Evolutionary conservation across 1,139 yeast genomes (phyloP), one percentile per base, ranked within the genome.

Genomic region (Suhomyces taliae): DNA sequence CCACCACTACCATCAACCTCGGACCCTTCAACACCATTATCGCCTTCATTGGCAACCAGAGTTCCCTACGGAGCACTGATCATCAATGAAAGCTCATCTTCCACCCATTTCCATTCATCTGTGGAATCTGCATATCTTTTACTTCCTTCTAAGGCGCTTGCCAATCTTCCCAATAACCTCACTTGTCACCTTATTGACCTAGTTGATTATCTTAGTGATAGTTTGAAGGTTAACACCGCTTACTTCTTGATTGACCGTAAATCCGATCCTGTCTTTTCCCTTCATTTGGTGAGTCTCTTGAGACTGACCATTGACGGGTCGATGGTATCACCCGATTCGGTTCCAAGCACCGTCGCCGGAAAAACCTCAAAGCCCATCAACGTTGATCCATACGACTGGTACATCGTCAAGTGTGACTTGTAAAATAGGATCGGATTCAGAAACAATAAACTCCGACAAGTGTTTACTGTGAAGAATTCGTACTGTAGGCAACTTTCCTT

Each of bases 351-450:
- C n/a, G 29, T 33, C 10, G 31, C 9, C 4, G 26, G 14, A 7
- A 7, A 29, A 11, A 27, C 39, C n/a, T 11, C 39, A 6, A 24
- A 26, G n/a, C 10, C 35, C 11, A 34, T 34, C 8, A 27, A 26
- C 31, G 15, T 43, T 7, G 49, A 46, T 36, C 40, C 46, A 1
- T 43, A 43, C 33, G 39, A 43, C 14, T 47, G 50, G 50, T 35
- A 40, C 27, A 15, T 43, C 1, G 42, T 43, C 24, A 29, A 31
- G 26, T 44, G 47, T 40, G 36, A 15, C 12, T n/a, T 44, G 3
- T 44, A 24, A 14, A 24, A 24, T 24, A 31, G 7, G 41, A 12
- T 4, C 24, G 24, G 24, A 19, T 19, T 29, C 7, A 29, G 7
- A 9, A 9, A 2, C 32, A 29, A 29, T 29, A 9, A 29, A 29